A percentile compares a stretch with the other conserved stretches of the same genome.
phyloP scores from a whole-genome alignment of 768 basidiomycete species.

The Macrocybe gigantea region DNA sequence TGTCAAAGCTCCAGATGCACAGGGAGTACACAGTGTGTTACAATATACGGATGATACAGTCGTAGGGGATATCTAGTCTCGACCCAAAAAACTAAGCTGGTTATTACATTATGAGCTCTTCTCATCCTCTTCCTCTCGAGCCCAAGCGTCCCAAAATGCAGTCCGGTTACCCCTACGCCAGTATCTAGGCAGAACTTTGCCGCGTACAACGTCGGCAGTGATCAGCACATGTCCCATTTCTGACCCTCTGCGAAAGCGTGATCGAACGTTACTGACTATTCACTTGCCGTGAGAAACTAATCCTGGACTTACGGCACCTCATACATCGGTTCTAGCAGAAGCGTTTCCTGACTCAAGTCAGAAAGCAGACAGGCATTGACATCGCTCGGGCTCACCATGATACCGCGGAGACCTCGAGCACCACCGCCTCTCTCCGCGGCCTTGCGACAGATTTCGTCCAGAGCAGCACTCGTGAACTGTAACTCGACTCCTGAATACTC shows the following conservation, averaged over 20 bases:
- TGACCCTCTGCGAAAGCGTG: slow-evolving; percentile 19
- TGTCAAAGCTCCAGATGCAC: no score
- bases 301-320: slow-evolving; percentile 70
- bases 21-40: no score
- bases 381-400: slow-evolving; percentile 50
- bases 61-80: no score
- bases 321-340: slow-evolving; percentile 89
- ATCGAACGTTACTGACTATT: background rate
- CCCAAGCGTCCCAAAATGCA: slow-evolving; percentile 75
- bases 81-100: no score
- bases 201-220: slow-evolving; percentile 63
- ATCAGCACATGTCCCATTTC: slow-evolving; percentile 81
- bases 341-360: slow-evolving; percentile 49
- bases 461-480: slow-evolving; percentile 74
- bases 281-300: background rate
- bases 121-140: slow-evolving; percentile 48
- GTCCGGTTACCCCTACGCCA: slow-evolving; percentile 66
- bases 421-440: slow-evolving; percentile 84
- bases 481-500: slow-evolving; percentile 82
- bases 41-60: no score
- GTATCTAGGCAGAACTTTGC: slow-evolving; percentile 59
- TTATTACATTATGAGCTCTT: background rate
- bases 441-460: slow-evolving; percentile 76
- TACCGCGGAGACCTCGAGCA: slow-evolving; percentile 83
- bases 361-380: slow-evolving; percentile 1